phyloP scores from a whole-genome alignment of 352 stramenopile species.

The Globisporangium cystogenes region DNA sequence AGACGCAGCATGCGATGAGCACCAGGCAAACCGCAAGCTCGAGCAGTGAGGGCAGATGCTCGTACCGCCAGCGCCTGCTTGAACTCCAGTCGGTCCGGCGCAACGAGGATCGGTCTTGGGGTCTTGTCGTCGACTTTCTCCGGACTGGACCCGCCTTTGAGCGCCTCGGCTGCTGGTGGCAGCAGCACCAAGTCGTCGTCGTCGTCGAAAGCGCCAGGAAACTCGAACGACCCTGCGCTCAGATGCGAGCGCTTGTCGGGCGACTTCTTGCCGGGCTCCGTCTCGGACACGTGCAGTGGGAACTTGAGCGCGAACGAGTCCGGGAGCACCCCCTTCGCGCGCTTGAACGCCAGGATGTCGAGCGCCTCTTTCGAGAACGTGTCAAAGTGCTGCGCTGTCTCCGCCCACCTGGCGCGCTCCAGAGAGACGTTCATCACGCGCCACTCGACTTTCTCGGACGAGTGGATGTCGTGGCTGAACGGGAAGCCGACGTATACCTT shows the following conservation, averaged over 20 bases:
- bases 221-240: slow-evolving; percentile 30
- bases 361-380: slow-evolving; percentile 59
- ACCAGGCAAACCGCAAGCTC: not conserved
- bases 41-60: not conserved
- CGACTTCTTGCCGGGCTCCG: slow-evolving; percentile 40
- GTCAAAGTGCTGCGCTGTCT: slow-evolving; percentile 61
- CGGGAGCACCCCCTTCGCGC: slow-evolving; percentile 51
- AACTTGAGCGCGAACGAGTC: slow-evolving; percentile 61
- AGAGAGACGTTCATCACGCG: slow-evolving; percentile 69
- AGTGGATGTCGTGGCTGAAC: slow-evolving; percentile 83
- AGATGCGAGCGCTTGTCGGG: slow-evolving; percentile 26
- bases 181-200: slow-evolving; percentile 14
- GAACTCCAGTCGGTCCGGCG: slow-evolving; percentile 55
- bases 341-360: slow-evolving; percentile 64
- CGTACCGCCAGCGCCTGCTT: slow-evolving; percentile 39
- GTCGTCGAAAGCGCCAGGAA: slow-evolving; percentile 17
- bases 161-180: slow-evolving; percentile 8
- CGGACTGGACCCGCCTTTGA: slow-evolving; percentile 16
- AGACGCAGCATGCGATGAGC: not conserved
- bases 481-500: slow-evolving; percentile 85
- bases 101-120: slow-evolving; percentile 42
- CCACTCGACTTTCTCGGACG: slow-evolving; percentile 84
- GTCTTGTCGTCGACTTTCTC: slow-evolving; percentile 18
- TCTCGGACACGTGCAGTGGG: slow-evolving; percentile 47
- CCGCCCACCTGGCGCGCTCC: slow-evolving; percentile 29